phyloP scores from a whole-genome alignment of 495 filamentous ascomycete species.

The Penicillium argentinense region DNA sequence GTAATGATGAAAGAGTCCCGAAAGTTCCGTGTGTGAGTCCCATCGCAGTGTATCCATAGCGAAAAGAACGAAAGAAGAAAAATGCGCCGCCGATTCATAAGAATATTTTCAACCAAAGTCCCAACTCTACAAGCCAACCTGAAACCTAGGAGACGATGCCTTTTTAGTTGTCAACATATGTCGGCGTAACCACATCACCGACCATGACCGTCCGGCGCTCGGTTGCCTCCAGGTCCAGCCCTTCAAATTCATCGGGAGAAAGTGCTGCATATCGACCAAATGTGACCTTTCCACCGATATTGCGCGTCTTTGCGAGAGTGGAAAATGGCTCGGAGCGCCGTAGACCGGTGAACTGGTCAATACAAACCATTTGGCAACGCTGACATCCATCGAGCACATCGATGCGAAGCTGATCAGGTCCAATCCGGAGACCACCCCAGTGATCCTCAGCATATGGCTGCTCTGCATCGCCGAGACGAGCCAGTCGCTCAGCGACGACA shows the following conservation, averaged over 20 bases:
- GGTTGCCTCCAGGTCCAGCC: constrained; percentile 16
- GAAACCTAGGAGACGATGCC: not conserved
- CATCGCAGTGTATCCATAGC: too few relatives aligned
- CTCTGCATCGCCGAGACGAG: constrained; percentile 37
- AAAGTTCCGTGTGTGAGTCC: too few relatives aligned
- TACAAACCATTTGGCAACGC: constrained; percentile 93
- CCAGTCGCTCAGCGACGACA: constrained; percentile 58
- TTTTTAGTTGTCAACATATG: constrained; percentile 19
- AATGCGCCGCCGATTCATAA: too few relatives aligned
- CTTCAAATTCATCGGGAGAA: constrained; percentile 16
- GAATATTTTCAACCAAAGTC: too few relatives aligned
- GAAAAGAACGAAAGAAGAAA: too few relatives aligned
- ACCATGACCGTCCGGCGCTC: constrained; percentile 39
- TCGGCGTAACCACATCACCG: constrained; percentile 41
- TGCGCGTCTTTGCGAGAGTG: constrained; percentile 81
- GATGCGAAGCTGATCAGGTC: constrained; percentile 43
- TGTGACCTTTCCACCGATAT: constrained; percentile 75
- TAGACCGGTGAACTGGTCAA: constrained; percentile 79
- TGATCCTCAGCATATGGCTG: constrained; percentile 56
- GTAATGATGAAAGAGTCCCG: too few relatives aligned
- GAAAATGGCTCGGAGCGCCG: constrained; percentile 83
- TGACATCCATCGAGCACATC: constrained; percentile 79
- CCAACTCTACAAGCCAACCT: too few relatives aligned
- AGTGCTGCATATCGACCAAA: constrained; percentile 77
- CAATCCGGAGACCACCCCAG: constrained; percentile 44